A percentile compares a stretch with the other conserved stretches of the same genome.
Conservation (phyloP, 352 stramenopile genomes). For the Pythium aristosporum region DNA sequence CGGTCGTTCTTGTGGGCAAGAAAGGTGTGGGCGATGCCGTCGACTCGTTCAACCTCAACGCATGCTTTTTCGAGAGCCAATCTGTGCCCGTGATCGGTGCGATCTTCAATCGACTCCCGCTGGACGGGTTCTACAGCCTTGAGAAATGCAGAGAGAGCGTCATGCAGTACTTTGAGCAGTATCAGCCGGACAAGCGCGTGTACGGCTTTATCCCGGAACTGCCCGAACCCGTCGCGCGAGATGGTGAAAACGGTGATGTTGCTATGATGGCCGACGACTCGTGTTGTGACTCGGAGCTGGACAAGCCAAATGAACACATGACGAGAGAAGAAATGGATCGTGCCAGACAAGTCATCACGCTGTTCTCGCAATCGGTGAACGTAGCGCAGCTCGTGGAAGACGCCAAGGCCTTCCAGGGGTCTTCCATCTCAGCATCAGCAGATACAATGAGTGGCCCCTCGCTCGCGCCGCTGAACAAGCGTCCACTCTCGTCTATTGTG, state of each 20-base stretch:
- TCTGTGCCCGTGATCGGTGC: conserved; percentile 93
- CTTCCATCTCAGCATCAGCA: background rate
- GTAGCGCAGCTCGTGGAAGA: conserved; percentile 27
- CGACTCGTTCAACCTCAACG: conserved; percentile 97
- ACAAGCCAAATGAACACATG: conserved; percentile 17
- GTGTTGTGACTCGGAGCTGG: background rate
- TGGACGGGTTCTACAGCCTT: conserved; percentile 94
- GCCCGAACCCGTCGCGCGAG: conserved; percentile 14
- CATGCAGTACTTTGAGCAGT: conserved; percentile 91
- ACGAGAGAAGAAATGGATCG: conserved; percentile 22
- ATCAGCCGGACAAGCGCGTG: conserved; percentile 54
- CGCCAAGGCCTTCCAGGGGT: conserved; percentile 3
- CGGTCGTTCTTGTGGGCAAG: conserved; percentile 95
- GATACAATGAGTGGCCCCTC: background rate
- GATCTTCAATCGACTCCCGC: conserved; percentile 95
- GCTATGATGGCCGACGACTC: conserved; percentile 24
- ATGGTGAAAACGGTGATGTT: conserved; percentile 9
- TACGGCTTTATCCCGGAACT: conserved; percentile 88
- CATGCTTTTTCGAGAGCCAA: conserved; percentile 91
- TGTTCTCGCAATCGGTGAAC: conserved; percentile 28
- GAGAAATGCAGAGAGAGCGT: conserved; percentile 90
- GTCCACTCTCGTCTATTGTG: background rate
- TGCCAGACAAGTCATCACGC: conserved; percentile 25
- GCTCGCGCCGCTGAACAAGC: conserved; percentile 20
- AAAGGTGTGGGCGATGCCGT: conserved; percentile 96